Conservation (phyloP, 2,329 filamentous ascomycete genomes). For the Alternaria consortialis region DNA sequence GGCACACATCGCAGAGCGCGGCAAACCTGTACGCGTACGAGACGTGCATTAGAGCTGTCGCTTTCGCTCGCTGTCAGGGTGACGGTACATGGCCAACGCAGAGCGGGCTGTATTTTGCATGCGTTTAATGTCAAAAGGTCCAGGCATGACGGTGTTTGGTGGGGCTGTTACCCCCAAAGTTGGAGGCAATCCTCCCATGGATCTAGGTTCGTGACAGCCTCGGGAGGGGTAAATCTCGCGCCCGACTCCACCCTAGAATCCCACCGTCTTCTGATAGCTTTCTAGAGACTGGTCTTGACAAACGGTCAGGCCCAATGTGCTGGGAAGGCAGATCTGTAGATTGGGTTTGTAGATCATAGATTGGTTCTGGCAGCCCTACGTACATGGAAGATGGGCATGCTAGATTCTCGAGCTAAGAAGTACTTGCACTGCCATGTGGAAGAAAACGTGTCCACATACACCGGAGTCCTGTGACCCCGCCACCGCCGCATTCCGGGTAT, state of each 20-base stretch:
- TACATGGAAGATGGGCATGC: slow-evolving; percentile 7
- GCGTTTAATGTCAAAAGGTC: background rate
- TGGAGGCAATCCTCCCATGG: slow-evolving; percentile 10
- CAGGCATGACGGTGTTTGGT: slow-evolving; percentile 15
- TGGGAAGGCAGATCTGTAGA: background rate
- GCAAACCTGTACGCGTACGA: slow-evolving; percentile 29
- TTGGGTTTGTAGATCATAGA: slow-evolving; percentile 2
- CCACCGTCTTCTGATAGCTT: slow-evolving; percentile 11
- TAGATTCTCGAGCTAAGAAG: slow-evolving; percentile 12
- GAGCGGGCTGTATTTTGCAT: slow-evolving; percentile 31
- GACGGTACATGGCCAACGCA: slow-evolving; percentile 36
- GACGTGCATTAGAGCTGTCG: slow-evolving; percentile 30
- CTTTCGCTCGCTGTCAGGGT: slow-evolving; percentile 19
- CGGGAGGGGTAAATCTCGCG: slow-evolving; percentile 12
- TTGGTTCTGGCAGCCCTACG: slow-evolving; percentile 9
- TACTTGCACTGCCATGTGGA: slow-evolving; percentile 10
- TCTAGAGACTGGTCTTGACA: slow-evolving; percentile 1
- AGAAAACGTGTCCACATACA: slow-evolving; percentile 26
- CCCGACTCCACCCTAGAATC: slow-evolving; percentile 7
- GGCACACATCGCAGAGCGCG: slow-evolving; percentile 30
- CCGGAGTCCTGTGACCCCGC: slow-evolving; percentile 30
- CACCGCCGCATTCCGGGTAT: slow-evolving; percentile 36
- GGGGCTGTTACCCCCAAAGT: slow-evolving; percentile 14
- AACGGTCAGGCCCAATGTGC: slow-evolving; percentile 12
- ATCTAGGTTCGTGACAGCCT: slow-evolving; percentile 16